These are phyloP conservation scores for Linum tenue DNA, from an alignment of 345 rosid species.

Conservation along the genomic window DNA sequence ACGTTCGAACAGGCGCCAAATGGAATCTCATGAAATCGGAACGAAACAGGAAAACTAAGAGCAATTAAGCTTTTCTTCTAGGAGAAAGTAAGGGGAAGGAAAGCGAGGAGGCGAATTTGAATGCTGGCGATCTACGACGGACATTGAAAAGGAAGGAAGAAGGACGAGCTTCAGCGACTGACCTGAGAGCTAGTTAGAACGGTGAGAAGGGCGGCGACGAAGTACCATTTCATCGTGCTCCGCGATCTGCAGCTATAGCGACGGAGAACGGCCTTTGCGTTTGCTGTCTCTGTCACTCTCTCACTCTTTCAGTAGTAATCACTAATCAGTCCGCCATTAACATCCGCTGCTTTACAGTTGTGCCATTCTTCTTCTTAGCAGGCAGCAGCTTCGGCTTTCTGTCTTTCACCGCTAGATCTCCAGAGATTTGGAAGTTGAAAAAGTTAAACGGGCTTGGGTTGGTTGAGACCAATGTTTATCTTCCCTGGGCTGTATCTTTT, in stretches of 20 bases:
- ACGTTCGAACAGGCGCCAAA: neutral
- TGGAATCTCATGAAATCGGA: neutral
- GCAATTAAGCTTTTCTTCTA: neutral
- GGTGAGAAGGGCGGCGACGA: constrained; percentile 42
- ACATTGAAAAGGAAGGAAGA: too few relatives aligned
- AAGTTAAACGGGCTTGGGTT: too few relatives aligned
- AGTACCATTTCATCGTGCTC: constrained; percentile 39
- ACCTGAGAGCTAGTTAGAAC: constrained; percentile 49
- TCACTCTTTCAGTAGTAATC: neutral
- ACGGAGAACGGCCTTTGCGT: too few relatives aligned
- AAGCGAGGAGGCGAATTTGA: neutral
- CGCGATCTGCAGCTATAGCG: neutral
- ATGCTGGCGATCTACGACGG: too few relatives aligned
- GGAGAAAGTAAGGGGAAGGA: neutral
- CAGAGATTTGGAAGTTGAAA: too few relatives aligned
- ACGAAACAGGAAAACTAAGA: neutral
- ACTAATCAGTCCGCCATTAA: neutral
- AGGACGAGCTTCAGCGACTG: neutral
- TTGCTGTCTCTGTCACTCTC: neutral
- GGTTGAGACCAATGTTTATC: too few relatives aligned
- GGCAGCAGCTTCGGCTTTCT: neutral
- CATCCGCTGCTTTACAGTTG: neutral
- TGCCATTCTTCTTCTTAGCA: neutral
- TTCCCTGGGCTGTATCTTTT: too few relatives aligned
- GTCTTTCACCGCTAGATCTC: neutral